Evolutionary conservation across 306 rosid genomes (phyloP).

Genomic region (Hylodesmum podocarpum): DNA sequence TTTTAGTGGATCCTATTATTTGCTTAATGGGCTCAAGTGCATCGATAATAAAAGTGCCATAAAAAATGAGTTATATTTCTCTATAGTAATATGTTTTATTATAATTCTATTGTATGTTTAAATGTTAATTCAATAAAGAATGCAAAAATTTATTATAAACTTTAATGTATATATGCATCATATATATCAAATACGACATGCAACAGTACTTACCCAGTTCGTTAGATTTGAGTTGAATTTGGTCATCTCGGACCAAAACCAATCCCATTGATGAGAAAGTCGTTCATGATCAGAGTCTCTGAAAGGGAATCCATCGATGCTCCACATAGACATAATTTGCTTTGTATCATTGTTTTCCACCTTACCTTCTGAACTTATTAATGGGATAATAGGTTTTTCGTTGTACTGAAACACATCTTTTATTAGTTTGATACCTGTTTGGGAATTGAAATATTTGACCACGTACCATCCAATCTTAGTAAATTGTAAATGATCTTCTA

Average conservation of each 20-base stretch:
- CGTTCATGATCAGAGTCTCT: neutral
- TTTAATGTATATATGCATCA: too few relatives aligned
- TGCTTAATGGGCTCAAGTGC: too few relatives aligned
- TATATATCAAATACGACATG: neutral
- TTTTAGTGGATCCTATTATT: too few relatives aligned
- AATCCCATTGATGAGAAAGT: constrained; percentile 29
- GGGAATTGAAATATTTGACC: neutral
- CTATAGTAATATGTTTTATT: too few relatives aligned
- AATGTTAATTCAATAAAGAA: too few relatives aligned
- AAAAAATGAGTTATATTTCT: too few relatives aligned
- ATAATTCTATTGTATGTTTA: too few relatives aligned
- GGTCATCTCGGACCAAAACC: constrained; percentile 34
- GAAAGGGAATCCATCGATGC: constrained; percentile 31
- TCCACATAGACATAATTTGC: constrained; percentile 32
- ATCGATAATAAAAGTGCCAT: too few relatives aligned
- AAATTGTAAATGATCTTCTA: neutral
- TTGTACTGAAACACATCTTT: neutral
- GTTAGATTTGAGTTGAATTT: neutral
- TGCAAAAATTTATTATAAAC: too few relatives aligned
- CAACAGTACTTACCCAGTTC: constrained; percentile 15
- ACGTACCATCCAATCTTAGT: constrained; percentile 33
- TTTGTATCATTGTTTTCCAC: constrained; percentile 18
- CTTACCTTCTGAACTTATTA: constrained; percentile 34
- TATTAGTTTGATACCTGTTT: neutral
- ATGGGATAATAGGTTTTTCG: neutral